Base-by-base conservation (phyloP, 352 stramenopile genomes). In the Globisporangium mamillatum region DNA sequence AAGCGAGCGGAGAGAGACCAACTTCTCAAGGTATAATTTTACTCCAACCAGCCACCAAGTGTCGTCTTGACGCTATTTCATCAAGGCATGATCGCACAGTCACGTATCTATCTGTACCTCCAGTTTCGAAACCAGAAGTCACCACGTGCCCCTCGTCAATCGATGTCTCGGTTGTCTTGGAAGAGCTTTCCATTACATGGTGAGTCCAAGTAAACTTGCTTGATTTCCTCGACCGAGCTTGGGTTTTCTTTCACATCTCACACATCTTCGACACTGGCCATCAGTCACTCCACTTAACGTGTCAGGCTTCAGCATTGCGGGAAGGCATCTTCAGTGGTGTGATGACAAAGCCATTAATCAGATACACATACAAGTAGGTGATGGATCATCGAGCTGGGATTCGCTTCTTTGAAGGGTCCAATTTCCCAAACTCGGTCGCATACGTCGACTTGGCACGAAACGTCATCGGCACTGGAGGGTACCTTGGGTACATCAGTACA, bases 391-490 rank as follows among this genome's bases (percentile, higher is more conserved):
- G 56, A 48, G n/a, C 56, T 34, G n/a, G 12, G 32, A 62, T 48
- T 22, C 56, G 56, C 34, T 62, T 53, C 22, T 59, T 54, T 7
- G 25, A 18, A 22, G 5, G 7, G 18, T 52, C 24, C n/a, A 32
- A 25, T 50, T 44, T 41, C 14, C 67, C 67, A 56, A 81, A 86
- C 29, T 75, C 70, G 3, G 66, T 75, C 0, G 67, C 68, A 67
- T 89, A 86, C 9, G 73, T 75, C 14, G 82, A 81, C 62, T 75
- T 78, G 20, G 64, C 71, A 25, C 69, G 74, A 46, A 85, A 90
- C 20, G 55, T 56, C n/a, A 58, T 64, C 24, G 80, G 74, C 41
- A 85, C 78, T 1, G 77, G 74, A 10, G 74, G 80, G 64, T 85
- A 88, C 14, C 80, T 68, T 57, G 72, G 71, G 24, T 89, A 86